phyloP scores from a whole-genome alignment of 192 early-diverging fungal genomes.

The Entomortierella parvispora region DNA sequence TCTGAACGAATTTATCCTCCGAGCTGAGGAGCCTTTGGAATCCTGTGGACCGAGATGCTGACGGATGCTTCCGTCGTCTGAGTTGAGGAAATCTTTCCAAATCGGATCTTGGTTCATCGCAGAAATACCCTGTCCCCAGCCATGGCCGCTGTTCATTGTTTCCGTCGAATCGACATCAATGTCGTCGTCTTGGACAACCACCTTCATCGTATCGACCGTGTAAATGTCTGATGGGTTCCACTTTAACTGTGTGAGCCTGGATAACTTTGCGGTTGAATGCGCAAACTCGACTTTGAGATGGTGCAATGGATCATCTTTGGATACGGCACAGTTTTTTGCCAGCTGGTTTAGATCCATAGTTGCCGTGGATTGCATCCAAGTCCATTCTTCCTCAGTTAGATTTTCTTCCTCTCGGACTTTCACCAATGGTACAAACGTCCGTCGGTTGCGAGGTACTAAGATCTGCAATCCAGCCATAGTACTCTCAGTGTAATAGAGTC shows the following conservation, averaged over 20 bases:
- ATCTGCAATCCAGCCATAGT: slow-evolving; percentile 55
- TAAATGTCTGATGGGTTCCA: slow-evolving; percentile 48
- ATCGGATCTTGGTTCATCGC: slow-evolving; percentile 41
- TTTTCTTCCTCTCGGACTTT: slow-evolving; percentile 50
- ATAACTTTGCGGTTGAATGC: slow-evolving; percentile 25
- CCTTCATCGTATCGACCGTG: slow-evolving; percentile 32
- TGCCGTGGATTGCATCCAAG: slow-evolving; percentile 53
- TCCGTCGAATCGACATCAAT: background rate
- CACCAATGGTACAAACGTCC: slow-evolving; percentile 56
- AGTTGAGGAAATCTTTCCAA: slow-evolving; percentile 3
- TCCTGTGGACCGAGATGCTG: background rate
- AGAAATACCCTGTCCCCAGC: slow-evolving; percentile 7
- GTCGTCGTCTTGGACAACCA: slow-evolving; percentile 15
- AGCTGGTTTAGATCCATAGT: slow-evolving; percentile 17
- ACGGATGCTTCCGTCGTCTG: too few species aligned
- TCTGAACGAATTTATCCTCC: slow-evolving; percentile 23
- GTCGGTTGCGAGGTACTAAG: slow-evolving; percentile 51
- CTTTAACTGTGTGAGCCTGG: slow-evolving; percentile 33
- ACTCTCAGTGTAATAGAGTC: slow-evolving; percentile 60
- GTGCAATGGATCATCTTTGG: slow-evolving; percentile 46
- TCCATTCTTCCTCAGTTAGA: slow-evolving; percentile 49
- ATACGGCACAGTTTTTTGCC: slow-evolving; percentile 20
- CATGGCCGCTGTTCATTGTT: background rate
- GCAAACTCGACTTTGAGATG: slow-evolving; percentile 46
- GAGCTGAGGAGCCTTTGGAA: background rate